Conservation (phyloP, 2,329 filamentous ascomycete genomes). For the Arthrobotrys entomopaga region DNA sequence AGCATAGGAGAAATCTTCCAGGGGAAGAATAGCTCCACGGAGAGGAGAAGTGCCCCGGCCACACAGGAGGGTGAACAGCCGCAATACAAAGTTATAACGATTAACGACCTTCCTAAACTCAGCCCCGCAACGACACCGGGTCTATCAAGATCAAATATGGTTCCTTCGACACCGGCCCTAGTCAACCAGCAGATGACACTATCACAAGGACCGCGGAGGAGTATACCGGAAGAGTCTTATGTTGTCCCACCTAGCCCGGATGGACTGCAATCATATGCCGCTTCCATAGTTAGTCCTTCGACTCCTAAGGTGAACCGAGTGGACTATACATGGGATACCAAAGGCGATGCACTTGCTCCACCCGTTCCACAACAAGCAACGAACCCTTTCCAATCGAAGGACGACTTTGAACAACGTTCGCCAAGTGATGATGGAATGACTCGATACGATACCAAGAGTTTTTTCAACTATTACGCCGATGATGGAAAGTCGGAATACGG, state of each 20-base stretch:
- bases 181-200: constrained; percentile 36
- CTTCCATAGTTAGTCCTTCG: constrained; percentile 44
- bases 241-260: constrained; percentile 27
- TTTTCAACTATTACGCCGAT: constrained; percentile 50
- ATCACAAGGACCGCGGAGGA: constrained; percentile 46
- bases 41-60: constrained; percentile 37
- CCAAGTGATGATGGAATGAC: constrained; percentile 34
- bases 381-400: constrained; percentile 34
- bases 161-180: constrained; percentile 9
- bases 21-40: constrained; percentile 22
- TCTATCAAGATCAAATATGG: constrained; percentile 14
- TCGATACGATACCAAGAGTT: constrained; percentile 40
- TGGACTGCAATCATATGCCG: constrained; percentile 43
- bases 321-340: constrained; percentile 36
- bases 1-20: constrained; percentile 29
- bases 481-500: constrained; percentile 32
- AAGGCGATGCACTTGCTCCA: constrained; percentile 31
- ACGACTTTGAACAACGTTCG: constrained; percentile 18
- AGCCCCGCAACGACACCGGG: constrained; percentile 14
- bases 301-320: constrained; percentile 30
- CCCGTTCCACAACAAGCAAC: constrained; percentile 18
- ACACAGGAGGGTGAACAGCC: constrained; percentile 33
- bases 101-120: constrained; percentile 41
- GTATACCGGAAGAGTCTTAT: constrained; percentile 44
- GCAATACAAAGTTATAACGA: constrained; percentile 40